Evolutionary conservation across 768 basidiomycete species (phyloP).

Genomic region (Mycena alexandri): DNA sequence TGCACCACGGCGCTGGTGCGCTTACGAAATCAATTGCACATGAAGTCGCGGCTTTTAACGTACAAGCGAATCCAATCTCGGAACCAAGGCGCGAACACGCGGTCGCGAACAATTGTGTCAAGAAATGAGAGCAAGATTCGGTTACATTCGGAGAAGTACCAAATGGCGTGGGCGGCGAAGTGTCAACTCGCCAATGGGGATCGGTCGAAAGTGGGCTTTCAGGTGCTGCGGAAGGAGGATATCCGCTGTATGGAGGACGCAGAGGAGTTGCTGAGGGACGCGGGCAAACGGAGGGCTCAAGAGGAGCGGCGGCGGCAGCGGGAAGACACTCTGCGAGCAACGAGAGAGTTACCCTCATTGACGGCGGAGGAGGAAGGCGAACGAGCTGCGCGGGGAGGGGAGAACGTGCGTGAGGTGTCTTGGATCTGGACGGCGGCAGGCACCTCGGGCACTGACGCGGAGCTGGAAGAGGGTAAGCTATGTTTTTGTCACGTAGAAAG

Average conservation of each 20-base stretch:
- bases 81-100: conserved; percentile 29
- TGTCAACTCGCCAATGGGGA: conserved; percentile 1
- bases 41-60: conserved; percentile 39
- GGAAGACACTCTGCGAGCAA: background rate
- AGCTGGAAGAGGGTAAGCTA: conserved; percentile 21
- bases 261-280: conserved; percentile 1
- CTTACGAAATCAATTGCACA: conserved; percentile 37
- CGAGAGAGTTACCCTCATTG: background rate
- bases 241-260: conserved; percentile 23
- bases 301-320: background rate
- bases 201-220: background rate
- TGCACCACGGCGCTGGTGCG: conserved; percentile 37
- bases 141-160: conserved; percentile 30
- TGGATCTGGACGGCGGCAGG: conserved; percentile 33
- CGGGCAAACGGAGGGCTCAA: background rate
- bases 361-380: background rate
- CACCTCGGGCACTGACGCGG: background rate
- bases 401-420: conserved; percentile 3
- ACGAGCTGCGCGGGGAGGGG: background rate
- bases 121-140: conserved; percentile 28
- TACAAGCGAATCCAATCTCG: conserved; percentile 25
- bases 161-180: conserved; percentile 24
- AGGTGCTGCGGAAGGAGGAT: conserved; percentile 11
- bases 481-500: background rate
- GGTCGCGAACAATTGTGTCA: conserved; percentile 4